Evolutionary conservation across 805 yeast species (phyloP), one percentile per base, ranked within the genome.

Genomic region (Nakazawaea ishiwadae): DNA sequence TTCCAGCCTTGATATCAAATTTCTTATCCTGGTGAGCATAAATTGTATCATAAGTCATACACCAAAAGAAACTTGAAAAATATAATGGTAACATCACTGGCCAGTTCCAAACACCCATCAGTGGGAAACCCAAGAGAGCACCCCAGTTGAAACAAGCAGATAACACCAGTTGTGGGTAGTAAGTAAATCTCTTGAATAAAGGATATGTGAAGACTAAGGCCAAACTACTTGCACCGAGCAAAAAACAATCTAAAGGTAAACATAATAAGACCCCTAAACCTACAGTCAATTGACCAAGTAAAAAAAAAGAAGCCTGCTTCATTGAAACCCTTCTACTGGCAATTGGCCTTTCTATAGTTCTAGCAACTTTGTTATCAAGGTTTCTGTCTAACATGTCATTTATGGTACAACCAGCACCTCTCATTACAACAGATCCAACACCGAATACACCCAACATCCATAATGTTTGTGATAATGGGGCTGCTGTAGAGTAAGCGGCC

Each of bases 341-440:
- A 37, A 93, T 72, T n/a, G 99, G 99, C 54, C 99, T 70, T 54
- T 81, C 87, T 37, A 81, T 75, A 3, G 98, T 91, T 49, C 99
- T 74, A 7, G 84, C 83, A 3, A 93, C 99, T 59, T 88, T 75
- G 48, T 74, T 71, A 55, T 93, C 99, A 37, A 90, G 68, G 45
- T 91, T 71, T 40, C 88, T 68, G 58, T 93, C 99, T 57, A 82
- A 68, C 34, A 91, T 68, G 61, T 93, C 99, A 58, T 93, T 93
- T 42, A 93, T 81, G 0, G 96, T 90, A 59, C 99, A 93, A 0
- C 99, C 99, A 1, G 96, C 97, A 20, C 98, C 96, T 60, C 99
- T 75, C 96, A 95, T 93, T 14, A 91, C 71, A 30, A 90, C 54
- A 0, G 97, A 76, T 11, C 99, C 99, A 4, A 83, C 68, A 4